Evolutionary conservation across 2,329 filamentous ascomycete species (phyloP).

Genomic region (Aspergillus fumigatus): DNA sequence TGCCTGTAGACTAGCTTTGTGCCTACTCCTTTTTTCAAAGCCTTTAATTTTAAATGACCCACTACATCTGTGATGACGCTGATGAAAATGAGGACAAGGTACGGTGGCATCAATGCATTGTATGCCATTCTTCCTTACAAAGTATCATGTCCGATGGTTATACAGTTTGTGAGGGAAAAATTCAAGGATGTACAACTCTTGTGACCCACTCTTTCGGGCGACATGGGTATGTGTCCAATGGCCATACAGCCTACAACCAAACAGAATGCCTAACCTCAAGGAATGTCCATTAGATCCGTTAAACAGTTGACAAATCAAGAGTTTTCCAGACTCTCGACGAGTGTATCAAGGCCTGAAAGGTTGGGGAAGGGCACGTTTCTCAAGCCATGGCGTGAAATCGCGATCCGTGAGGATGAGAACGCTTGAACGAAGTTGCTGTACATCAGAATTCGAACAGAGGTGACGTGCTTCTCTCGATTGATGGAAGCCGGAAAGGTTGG

Average conservation of each 20-base stretch:
- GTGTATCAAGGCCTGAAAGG: neutral
- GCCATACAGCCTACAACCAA: neutral
- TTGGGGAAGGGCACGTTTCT: neutral
- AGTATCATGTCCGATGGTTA: neutral
- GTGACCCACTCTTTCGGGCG: neutral
- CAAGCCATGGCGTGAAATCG: neutral
- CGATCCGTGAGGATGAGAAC: neutral
- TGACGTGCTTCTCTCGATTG: conserved; percentile 12
- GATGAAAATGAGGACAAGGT: neutral
- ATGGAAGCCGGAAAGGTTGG: conserved; percentile 9
- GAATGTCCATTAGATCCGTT: neutral
- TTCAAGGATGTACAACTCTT: neutral
- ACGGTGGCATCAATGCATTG: neutral
- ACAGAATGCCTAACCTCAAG: neutral
- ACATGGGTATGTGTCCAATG: neutral
- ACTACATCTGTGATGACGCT: neutral
- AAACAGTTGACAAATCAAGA: neutral
- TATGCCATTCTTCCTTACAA: neutral
- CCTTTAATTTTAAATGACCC: conserved; percentile 2
- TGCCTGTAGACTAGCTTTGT: conserved; percentile 1
- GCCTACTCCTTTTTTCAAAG: neutral
- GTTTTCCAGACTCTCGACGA: neutral
- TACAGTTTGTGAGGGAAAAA: neutral
- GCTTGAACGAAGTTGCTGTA: neutral
- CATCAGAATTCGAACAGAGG: conserved; percentile 9